Percentiles rank a stretch among this genome's conserved stretches.
phyloP scores from a whole-genome alignment of 2,329 filamentous ascomycete species.

The Botrytis elliptica region DNA sequence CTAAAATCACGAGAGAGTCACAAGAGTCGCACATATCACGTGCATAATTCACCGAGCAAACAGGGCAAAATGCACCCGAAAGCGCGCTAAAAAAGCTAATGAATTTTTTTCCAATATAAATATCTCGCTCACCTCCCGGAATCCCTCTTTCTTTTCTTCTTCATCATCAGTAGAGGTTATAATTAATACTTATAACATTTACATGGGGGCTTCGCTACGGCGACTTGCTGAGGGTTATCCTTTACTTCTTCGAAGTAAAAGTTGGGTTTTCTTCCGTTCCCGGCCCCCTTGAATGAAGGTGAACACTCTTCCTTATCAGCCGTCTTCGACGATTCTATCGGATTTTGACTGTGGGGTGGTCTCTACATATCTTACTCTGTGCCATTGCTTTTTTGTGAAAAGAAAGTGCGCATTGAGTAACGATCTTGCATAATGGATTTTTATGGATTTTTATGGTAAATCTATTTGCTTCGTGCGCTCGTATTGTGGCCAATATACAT shows the following conservation, averaged over 20 bases:
- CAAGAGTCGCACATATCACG: neutral
- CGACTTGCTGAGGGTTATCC: conserved; percentile 45
- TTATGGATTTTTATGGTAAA: neutral
- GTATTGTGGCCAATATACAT: neutral
- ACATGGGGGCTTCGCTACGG: conserved; percentile 43
- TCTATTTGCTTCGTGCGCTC: neutral
- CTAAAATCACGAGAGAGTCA: neutral
- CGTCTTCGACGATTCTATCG: conserved; percentile 39
- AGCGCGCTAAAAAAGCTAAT: conserved; percentile 20
- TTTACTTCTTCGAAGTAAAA: conserved; percentile 25
- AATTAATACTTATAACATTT: conserved; percentile 42
- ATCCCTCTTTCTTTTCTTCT: conserved; percentile 29
- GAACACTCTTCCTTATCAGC: conserved; percentile 46
- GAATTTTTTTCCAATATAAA: conserved; percentile 22
- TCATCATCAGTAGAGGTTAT: conserved; percentile 42
- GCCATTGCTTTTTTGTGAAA: neutral
- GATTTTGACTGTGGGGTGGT: conserved; percentile 47
- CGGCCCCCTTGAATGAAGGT: conserved; percentile 43
- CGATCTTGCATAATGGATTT: neutral
- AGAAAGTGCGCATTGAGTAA: neutral
- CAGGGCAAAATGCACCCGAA: neutral
- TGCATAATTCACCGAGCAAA: neutral
- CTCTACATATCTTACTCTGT: conserved; percentile 39
- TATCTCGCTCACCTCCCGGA: conserved; percentile 7
- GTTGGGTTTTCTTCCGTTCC: conserved; percentile 46